Evolutionary conservation across 805 yeast genomes (phyloP).

Genomic region (Candida pseudofarinosa): DNA sequence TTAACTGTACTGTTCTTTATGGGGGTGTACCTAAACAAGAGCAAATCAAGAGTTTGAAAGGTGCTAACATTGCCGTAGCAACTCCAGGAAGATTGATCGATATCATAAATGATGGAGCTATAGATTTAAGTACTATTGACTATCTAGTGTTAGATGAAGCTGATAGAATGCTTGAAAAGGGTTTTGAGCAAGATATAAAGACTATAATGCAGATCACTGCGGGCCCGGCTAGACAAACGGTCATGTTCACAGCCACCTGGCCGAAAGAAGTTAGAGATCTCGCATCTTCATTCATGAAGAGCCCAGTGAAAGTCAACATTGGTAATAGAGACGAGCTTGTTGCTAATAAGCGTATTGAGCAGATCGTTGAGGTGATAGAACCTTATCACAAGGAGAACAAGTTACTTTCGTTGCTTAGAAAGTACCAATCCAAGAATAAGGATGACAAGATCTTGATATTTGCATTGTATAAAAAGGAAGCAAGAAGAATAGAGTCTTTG

Average conservation of each 20-base stretch:
- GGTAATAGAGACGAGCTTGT: constrained; percentile 92
- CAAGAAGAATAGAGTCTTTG: constrained; percentile 79
- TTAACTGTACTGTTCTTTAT: constrained; percentile 79
- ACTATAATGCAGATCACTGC: constrained; percentile 65
- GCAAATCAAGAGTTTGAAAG: constrained; percentile 67
- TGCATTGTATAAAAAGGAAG: constrained; percentile 96
- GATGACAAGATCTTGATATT: constrained; percentile 86
- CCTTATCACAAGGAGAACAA: constrained; percentile 77
- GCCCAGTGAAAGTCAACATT: constrained; percentile 85
- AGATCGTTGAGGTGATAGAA: constrained; percentile 82
- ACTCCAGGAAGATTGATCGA: constrained; percentile 98
- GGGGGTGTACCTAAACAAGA: constrained; percentile 98
- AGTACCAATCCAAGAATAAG: constrained; percentile 66
- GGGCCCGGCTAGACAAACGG: constrained; percentile 64
- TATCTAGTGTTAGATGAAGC: constrained; percentile 95
- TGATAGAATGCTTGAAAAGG: constrained; percentile 97
- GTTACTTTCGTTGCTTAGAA: constrained; percentile 63
- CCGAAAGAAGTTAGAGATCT: constrained; percentile 96
- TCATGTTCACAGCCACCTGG: constrained; percentile 99
- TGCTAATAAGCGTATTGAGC: constrained; percentile 92
- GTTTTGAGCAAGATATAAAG: constrained; percentile 95
- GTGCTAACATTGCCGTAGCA: constrained; percentile 81
- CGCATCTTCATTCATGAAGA: constrained; percentile 77
- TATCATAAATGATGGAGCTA: constrained; percentile 82
- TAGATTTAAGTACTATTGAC: constrained; percentile 60